phyloP scores from a whole-genome alignment of 2,329 filamentous ascomycete species.

The Alternaria consortialis region DNA sequence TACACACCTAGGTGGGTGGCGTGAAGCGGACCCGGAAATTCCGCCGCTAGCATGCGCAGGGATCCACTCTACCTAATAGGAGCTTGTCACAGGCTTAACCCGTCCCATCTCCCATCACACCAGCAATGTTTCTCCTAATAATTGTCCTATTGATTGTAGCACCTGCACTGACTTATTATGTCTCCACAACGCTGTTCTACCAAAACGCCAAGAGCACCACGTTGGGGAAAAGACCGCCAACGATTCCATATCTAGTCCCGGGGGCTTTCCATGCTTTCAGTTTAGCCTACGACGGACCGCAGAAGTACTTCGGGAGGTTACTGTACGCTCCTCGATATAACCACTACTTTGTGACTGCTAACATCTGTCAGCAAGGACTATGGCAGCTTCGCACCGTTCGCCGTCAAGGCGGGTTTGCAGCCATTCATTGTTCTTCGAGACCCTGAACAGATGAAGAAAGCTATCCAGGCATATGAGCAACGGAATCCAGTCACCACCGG shows the following conservation, averaged over 20 bases:
- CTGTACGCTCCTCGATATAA: slow-evolving; percentile 22
- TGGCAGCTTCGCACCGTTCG: slow-evolving; percentile 34
- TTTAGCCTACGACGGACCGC: slow-evolving; percentile 29
- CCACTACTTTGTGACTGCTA: background rate
- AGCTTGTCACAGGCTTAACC: background rate
- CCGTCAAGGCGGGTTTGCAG: slow-evolving; percentile 28
- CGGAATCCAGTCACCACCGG: slow-evolving; percentile 4
- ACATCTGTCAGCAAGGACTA: slow-evolving; percentile 33
- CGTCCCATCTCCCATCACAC: background rate
- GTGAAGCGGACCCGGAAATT: background rate
- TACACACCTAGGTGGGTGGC: background rate
- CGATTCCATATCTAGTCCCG: slow-evolving; percentile 34
- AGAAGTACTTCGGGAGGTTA: slow-evolving; percentile 35
- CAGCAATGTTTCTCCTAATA: slow-evolving; percentile 12
- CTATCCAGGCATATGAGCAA: slow-evolving; percentile 22
- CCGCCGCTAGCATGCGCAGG: slow-evolving; percentile 5
- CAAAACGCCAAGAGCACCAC: slow-evolving; percentile 21
- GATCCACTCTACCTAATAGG: background rate
- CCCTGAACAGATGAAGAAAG: slow-evolving; percentile 30
- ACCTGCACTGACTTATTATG: slow-evolving; percentile 35
- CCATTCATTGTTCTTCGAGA: slow-evolving; percentile 35
- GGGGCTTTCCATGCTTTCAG: slow-evolving; percentile 33
- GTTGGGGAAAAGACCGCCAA: slow-evolving; percentile 28
- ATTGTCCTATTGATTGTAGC: background rate
- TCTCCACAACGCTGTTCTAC: slow-evolving; percentile 31